These are phyloP conservation scores for Microsporum ferrugineum DNA, from an alignment of 2,329 filamentous ascomycete species.

Conservation along the genomic window DNA sequence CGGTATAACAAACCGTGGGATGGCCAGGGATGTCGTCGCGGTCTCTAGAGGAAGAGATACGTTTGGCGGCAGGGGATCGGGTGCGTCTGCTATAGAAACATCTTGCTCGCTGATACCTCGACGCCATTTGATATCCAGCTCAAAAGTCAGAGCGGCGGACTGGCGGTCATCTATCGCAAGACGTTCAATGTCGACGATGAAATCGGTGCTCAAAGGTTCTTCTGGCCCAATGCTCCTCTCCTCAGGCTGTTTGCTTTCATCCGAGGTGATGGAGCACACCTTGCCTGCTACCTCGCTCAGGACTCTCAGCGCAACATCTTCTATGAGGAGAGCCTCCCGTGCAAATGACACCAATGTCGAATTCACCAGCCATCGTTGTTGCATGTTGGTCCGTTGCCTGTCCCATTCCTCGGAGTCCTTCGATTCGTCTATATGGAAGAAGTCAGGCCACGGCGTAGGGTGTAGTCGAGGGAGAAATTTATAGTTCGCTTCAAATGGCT, in stretches of 20 bases:
- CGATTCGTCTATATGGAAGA: slow-evolving; percentile 53
- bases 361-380: slow-evolving; percentile 69
- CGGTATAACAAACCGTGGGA: slow-evolving; percentile 70
- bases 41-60: not conserved
- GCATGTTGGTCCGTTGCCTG: slow-evolving; percentile 48
- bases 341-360: slow-evolving; percentile 67
- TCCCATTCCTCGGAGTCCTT: slow-evolving; percentile 18
- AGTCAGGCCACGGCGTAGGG: slow-evolving; percentile 69
- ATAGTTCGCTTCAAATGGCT: slow-evolving; percentile 85
- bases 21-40: slow-evolving; percentile 55
- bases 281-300: slow-evolving; percentile 52
- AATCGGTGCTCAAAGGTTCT: slow-evolving; percentile 59
- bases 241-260: slow-evolving; percentile 15
- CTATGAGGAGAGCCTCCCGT: slow-evolving; percentile 46
- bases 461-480: slow-evolving; percentile 73
- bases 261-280: slow-evolving; percentile 39
- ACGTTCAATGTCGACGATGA: slow-evolving; percentile 66
- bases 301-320: slow-evolving; percentile 55
- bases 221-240: slow-evolving; percentile 48
- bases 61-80: not conserved
- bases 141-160: slow-evolving; percentile 61
- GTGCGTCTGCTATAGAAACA: slow-evolving; percentile 14
- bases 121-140: slow-evolving; percentile 66
- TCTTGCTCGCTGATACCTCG: slow-evolving; percentile 36
- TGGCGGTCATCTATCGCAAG: slow-evolving; percentile 68